Percentiles rank a stretch among this genome's conserved stretches.
phyloP scores from a whole-genome alignment of 768 basidiomycete genomes.

The Polyporus arcularius region DNA sequence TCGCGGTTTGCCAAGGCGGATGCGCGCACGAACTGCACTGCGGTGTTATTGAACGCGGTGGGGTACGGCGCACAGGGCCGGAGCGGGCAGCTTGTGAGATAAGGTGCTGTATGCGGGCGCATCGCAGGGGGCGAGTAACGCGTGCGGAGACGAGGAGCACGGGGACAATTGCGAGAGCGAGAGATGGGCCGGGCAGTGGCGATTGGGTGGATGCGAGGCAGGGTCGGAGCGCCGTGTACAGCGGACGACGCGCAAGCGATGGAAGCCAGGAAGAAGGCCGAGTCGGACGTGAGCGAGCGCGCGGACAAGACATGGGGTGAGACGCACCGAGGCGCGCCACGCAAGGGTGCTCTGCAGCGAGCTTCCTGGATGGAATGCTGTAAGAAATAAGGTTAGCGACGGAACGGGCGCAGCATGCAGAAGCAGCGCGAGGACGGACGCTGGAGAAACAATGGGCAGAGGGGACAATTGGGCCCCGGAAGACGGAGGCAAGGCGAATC shows the following conservation, averaged over 20 bases:
- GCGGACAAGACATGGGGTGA: conserved; percentile 13
- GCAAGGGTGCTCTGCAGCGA: conserved; percentile 53
- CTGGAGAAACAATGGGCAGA: conserved; percentile 12
- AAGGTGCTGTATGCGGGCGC: conserved; percentile 42
- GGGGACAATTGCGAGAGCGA: not conserved
- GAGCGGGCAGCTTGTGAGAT: conserved; percentile 48
- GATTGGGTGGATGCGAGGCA: not conserved
- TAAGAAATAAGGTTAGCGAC: conserved; percentile 9
- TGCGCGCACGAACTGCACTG: conserved; percentile 51
- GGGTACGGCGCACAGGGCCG: conserved; percentile 52
- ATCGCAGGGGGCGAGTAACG: not conserved
- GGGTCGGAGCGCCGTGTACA: not conserved
- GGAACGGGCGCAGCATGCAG: not conserved
- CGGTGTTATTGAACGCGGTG: conserved; percentile 68
- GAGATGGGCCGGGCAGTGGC: conserved; percentile 3
- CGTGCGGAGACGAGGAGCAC: conserved; percentile 6
- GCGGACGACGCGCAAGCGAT: not conserved
- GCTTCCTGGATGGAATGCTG: conserved; percentile 55
- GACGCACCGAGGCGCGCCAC: conserved; percentile 54
- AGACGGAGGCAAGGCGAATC: conserved; percentile 9
- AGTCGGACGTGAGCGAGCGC: conserved; percentile 6
- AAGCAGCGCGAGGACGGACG: conserved; percentile 4
- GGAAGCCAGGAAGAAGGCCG: not conserved
- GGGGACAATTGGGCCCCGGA: not conserved
- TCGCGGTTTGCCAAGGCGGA: conserved; percentile 25